phyloP scores from a whole-genome alignment of 2,329 filamentous ascomycete genomes.

The Zymoseptoria crescenta region DNA sequence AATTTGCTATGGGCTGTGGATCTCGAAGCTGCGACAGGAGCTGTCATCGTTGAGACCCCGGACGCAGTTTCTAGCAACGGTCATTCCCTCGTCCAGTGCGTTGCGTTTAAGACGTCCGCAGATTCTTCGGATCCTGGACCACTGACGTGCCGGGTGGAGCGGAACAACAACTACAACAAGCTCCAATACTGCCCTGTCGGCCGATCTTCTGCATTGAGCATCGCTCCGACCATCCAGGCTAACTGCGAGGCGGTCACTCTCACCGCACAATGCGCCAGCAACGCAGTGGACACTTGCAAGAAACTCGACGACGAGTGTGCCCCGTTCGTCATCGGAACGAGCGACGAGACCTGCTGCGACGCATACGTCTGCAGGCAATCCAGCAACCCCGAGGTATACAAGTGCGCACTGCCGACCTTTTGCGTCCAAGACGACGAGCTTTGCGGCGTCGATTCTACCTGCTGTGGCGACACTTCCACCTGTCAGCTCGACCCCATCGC shows the following conservation, averaged over 20 bases:
- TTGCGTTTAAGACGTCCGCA: background rate
- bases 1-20: background rate
- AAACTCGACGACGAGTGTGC: background rate
- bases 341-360: background rate
- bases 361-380: background rate
- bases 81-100: background rate
- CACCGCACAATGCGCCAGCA: background rate
- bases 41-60: no score
- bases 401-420: background rate
- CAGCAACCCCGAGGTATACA: background rate
- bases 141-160: background rate
- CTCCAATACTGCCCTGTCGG: no score
- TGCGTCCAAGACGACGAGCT: background rate
- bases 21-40: no score
- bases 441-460: background rate
- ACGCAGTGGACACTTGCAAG: background rate
- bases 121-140: background rate
- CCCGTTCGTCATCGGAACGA: background rate
- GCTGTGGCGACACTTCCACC: background rate
- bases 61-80: no score
- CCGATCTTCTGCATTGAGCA: no score
- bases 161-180: no score
- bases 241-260: background rate
- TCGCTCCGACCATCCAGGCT: no score
- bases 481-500: background rate